These are phyloP conservation scores for Vitis labrusca DNA, from an alignment of 164 flowering plant genomes.

Conservation along the genomic window DNA sequence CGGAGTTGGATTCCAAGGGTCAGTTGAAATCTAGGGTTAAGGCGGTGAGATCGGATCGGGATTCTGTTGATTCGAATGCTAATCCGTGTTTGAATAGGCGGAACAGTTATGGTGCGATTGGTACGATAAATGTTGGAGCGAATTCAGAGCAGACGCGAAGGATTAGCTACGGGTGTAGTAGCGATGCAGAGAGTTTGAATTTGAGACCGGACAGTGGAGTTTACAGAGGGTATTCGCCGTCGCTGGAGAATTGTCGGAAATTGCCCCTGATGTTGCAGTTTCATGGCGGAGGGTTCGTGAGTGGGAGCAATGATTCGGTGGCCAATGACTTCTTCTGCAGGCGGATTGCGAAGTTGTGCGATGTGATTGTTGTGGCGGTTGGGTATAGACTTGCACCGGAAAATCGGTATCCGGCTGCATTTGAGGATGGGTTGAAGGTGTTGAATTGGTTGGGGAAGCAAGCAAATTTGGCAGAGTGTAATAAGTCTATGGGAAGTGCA, in stretches of 20 bases:
- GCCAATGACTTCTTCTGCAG: conserved; percentile 48
- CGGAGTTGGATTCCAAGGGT: conserved; percentile 27
- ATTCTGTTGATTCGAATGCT: conserved; percentile 6
- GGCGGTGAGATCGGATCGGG: conserved; percentile 5
- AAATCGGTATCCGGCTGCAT: conserved; percentile 50
- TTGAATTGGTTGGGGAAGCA: conserved; percentile 56
- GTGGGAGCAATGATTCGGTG: conserved; percentile 46
- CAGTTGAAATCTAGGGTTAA: conserved; percentile 12
- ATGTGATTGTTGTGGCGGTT: conserved; percentile 43
- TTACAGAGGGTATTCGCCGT: conserved; percentile 47
- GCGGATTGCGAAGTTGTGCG: conserved; percentile 44
- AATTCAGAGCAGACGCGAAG: conserved; percentile 25
- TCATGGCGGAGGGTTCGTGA: conserved; percentile 59
- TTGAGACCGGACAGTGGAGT: conserved; percentile 36
- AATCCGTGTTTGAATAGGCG: conserved; percentile 7
- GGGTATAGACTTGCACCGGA: conserved; percentile 53
- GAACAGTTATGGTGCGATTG: conserved; percentile 39
- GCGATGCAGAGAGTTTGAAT: conserved; percentile 30
- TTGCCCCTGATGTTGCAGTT: conserved; percentile 50
- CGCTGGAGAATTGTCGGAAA: conserved; percentile 21
- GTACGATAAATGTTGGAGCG: conserved; percentile 3
- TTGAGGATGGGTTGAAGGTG: conserved; percentile 49
- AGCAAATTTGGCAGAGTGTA: conserved; percentile 50
- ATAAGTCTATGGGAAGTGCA: conserved; percentile 42
- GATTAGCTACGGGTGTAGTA: conserved; percentile 33